A percentile compares a stretch with the other conserved stretches of the same genome.
Evolutionary conservation across 2,329 filamentous ascomycete genomes (phyloP).

Genomic region (Grosmannia serpens): DNA sequence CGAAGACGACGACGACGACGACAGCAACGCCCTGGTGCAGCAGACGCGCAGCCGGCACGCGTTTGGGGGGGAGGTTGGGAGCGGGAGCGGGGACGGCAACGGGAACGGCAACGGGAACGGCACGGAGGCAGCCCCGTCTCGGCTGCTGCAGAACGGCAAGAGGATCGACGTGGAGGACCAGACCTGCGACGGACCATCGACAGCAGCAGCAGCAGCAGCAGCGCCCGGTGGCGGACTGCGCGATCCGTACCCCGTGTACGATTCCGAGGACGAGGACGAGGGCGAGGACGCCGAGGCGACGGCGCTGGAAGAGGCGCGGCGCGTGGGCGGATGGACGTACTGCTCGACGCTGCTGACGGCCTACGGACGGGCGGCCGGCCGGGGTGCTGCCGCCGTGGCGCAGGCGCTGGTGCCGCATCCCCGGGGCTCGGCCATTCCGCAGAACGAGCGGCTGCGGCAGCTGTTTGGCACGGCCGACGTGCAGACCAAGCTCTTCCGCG

Average conservation of each 20-base stretch:
- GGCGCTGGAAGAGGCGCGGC: conserved; percentile 59
- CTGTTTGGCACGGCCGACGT: conserved; percentile 45
- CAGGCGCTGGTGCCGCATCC: conserved; percentile 44
- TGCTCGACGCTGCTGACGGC: conserved; percentile 45
- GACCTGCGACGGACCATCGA: conserved; percentile 38
- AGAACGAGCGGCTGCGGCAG: conserved; percentile 40
- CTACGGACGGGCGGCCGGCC: conserved; percentile 30
- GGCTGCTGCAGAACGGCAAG: neutral
- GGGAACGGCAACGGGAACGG: neutral
- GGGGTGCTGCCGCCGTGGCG: conserved; percentile 30
- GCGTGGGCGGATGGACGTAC: conserved; percentile 68
- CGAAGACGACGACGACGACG: conserved; percentile 51
- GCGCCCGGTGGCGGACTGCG: conserved; percentile 32
- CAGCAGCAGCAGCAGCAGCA: conserved; percentile 10
- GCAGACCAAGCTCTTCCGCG: conserved; percentile 51
- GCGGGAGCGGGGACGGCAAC: conserved; percentile 10
- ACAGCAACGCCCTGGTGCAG: conserved; percentile 25
- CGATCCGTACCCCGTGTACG: conserved; percentile 78
- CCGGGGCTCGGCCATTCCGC: conserved; percentile 41
- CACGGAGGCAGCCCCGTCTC: conserved; percentile 14
- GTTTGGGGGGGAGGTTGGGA: neutral
- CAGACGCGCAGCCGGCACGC: conserved; percentile 19
- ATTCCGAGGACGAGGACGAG: conserved; percentile 76
- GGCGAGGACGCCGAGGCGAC: conserved; percentile 42
- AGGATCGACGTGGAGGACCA: conserved; percentile 69